Base-by-base conservation (phyloP, 257 asterid species). In the Sherardia arvensis region DNA sequence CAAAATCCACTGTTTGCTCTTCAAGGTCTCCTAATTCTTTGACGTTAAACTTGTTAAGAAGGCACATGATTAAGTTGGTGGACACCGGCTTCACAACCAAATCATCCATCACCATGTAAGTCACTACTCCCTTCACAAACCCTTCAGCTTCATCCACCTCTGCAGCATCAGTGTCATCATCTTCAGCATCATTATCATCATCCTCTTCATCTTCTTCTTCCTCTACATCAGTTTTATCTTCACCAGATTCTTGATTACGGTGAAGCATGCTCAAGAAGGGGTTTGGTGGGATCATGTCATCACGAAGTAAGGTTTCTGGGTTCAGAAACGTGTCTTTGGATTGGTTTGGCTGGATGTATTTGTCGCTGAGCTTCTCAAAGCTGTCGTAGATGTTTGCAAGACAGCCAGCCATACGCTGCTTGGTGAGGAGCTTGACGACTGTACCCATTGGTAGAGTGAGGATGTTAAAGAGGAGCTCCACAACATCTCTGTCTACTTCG, bases 51-150 rank as follows among this genome's bases (percentile, higher is more conserved):
- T 53, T 29, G n/a, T 71, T 74, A 3, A 78, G 55, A 17, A 68
- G 32, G 18, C 68, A 15, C 10, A 75, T 38, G 67, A 10, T 40
- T 9, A 15, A 40, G 17, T 15, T 40, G 18, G 74, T 5, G 2
- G 83, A 78, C 73, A 62, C 6, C 1, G 80, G 80, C 67, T 45
- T 62, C n/a, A 78, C 64, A 17, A 32, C 71, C 58, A 75, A 54
- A 53, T 78, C 77, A 70, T 78, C 83, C 71, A 26, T 69, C 20
- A 78, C 71, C 83, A 78, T 71, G 21, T 56, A 78, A n/a, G 71
- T 66, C 27, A 40, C 69, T 9, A 61, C 76, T 0, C 70, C 84
- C 71, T 80, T 80, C 53, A 80, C 83, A 23, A 79, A 69, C 0
- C 81, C 91, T 17, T 61, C 70, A 15, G 14, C 3, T 40, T 0